phyloP scores from a whole-genome alignment of 331 rosid genomes.

The Malus hybrid region DNA sequence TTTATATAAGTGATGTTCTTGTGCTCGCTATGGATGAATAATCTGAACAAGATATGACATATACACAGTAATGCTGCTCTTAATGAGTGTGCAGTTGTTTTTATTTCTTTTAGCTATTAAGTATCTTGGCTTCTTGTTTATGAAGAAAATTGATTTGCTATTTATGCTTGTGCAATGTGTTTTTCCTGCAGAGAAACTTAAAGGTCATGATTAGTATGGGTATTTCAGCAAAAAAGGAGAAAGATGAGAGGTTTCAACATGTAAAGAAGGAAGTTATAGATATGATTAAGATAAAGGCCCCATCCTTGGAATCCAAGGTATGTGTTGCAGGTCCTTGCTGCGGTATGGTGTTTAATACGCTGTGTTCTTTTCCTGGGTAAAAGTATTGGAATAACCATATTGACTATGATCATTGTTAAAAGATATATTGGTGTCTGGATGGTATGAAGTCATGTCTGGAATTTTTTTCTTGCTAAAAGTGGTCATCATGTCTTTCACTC shows the following conservation, averaged over 20 bases:
- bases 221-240: slow-evolving; percentile 84
- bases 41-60: neutral
- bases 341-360: neutral
- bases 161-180: slow-evolving; percentile 26
- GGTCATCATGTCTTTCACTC: neutral
- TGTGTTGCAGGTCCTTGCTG: neutral
- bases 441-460: neutral
- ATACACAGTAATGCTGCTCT: neutral
- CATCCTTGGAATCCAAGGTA: slow-evolving; percentile 70
- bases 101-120: slow-evolving; percentile 1
- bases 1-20: neutral
- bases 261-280: slow-evolving; percentile 88
- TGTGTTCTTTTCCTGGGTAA: slow-evolving; percentile 4
- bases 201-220: slow-evolving; percentile 90
- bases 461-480: neutral
- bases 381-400: neutral
- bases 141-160: slow-evolving; percentile 11
- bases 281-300: slow-evolving; percentile 58
- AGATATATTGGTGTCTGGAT: neutral
- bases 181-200: slow-evolving; percentile 72
- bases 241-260: slow-evolving; percentile 73
- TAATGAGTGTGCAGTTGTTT: neutral
- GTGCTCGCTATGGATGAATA: slow-evolving; percentile 1
- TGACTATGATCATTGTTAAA: neutral
- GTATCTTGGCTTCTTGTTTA: neutral